Percentiles rank a stretch among this genome's conserved stretches.
These are phyloP conservation scores for Naganishia sp. DNA, from an alignment of 1,284 basidiomycete genomes.

Conservation along the genomic window DNA sequence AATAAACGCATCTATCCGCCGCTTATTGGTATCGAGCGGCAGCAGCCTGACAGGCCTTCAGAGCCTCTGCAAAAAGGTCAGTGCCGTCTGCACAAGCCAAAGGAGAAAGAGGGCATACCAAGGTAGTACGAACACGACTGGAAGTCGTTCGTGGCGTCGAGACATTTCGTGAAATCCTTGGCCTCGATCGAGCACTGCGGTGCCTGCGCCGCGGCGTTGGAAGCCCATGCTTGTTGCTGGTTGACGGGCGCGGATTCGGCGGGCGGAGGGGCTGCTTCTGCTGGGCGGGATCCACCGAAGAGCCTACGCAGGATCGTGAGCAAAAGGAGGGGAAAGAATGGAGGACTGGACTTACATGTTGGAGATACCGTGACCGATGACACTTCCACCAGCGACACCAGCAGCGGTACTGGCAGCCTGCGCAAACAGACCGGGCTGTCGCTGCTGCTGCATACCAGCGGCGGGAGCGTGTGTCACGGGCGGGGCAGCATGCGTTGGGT, in stretches of 20 bases:
- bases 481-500: slow-evolving; percentile 41
- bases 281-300: slow-evolving; percentile 54
- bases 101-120: too few species aligned
- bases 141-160: slow-evolving; percentile 59
- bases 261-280: slow-evolving; percentile 43
- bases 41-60: slow-evolving; percentile 57
- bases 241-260: slow-evolving; percentile 45
- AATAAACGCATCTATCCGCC: neutral
- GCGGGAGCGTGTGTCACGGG: slow-evolving; percentile 38
- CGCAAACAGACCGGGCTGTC: slow-evolving; percentile 49
- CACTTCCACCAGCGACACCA: slow-evolving; percentile 58
- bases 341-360: slow-evolving; percentile 51
- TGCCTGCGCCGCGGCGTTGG: slow-evolving; percentile 42
- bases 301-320: slow-evolving; percentile 41
- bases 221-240: slow-evolving; percentile 44
- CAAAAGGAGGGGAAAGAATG: neutral
- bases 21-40: slow-evolving; percentile 51
- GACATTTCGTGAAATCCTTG: slow-evolving; percentile 59
- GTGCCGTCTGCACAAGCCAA: too few species aligned
- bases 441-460: slow-evolving; percentile 38
- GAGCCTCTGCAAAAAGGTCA: slow-evolving; percentile 36
- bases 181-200: slow-evolving; percentile 59
- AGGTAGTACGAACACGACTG: slow-evolving; percentile 61
- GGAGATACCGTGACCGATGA: slow-evolving; percentile 60
- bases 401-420: slow-evolving; percentile 60